Conservation (phyloP, 176 grass and related monocot genomes). For the Cenchrus fungigraminus region DNA sequence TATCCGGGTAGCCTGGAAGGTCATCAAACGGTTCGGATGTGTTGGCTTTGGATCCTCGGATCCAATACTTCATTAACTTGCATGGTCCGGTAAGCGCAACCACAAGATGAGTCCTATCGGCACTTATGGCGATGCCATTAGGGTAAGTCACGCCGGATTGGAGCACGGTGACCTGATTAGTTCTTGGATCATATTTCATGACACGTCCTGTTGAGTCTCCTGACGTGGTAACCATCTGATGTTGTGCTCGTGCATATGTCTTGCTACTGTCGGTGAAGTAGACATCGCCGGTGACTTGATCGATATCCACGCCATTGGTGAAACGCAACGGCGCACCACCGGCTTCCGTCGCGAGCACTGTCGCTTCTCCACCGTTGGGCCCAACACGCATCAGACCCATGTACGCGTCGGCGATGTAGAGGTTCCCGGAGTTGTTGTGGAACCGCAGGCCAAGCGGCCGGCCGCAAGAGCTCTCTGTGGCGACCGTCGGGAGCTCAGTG, state of each 20-base stretch:
- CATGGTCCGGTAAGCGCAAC: background rate
- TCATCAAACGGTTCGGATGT: background rate
- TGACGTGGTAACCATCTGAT: background rate
- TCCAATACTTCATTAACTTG: constrained; percentile 33
- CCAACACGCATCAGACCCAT: constrained; percentile 46
- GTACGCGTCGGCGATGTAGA: constrained; percentile 50
- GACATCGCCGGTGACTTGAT: constrained; percentile 28
- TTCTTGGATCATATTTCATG: background rate
- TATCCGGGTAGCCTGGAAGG: constrained; percentile 45
- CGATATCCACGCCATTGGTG: constrained; percentile 40
- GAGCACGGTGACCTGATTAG: background rate
- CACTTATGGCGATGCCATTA: constrained; percentile 12
- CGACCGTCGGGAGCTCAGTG: background rate
- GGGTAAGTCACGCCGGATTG: background rate
- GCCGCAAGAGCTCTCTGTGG: constrained; percentile 27
- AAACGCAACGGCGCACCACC: constrained; percentile 32
- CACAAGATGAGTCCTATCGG: background rate
- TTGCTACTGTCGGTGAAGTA: constrained; percentile 48
- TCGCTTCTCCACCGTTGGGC: constrained; percentile 27
- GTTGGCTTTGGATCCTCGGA: background rate
- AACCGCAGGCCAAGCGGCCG: constrained; percentile 44
- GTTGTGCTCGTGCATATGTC: background rate
- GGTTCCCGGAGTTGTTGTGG: constrained; percentile 22
- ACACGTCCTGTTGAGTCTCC: constrained; percentile 8
- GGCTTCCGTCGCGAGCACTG: constrained; percentile 9